These are phyloP conservation scores for Torulaspora maleeae DNA, from an alignment of 805 yeast species.

Conservation along the genomic window DNA sequence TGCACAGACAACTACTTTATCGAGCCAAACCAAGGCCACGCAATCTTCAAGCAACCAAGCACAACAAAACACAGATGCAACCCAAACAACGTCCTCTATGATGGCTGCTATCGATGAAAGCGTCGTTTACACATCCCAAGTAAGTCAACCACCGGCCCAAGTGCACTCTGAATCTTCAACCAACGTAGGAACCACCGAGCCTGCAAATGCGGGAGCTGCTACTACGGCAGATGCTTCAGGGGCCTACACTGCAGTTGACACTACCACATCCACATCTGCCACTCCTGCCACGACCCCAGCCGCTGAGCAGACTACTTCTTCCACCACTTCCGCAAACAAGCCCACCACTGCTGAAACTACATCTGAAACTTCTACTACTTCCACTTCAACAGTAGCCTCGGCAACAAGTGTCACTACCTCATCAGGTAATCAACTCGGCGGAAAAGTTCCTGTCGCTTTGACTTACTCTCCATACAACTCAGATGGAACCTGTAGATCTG, in stretches of 20 bases:
- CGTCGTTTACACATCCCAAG: slow-evolving; percentile 7
- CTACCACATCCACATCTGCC: slow-evolving; percentile 20
- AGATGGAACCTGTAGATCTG: slow-evolving; percentile 63
- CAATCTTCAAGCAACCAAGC: slow-evolving; percentile 11
- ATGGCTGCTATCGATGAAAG: slow-evolving; percentile 1
- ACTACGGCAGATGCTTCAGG: too few species aligned
- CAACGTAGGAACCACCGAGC: too few species aligned
- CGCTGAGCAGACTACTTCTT: slow-evolving; percentile 10
- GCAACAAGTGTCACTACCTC: slow-evolving; percentile 24
- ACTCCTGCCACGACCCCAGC: slow-evolving; percentile 24
- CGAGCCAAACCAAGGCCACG: slow-evolving; percentile 16
- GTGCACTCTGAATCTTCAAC: slow-evolving; percentile 7
- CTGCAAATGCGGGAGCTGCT: too few species aligned
- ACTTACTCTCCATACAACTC: slow-evolving; percentile 77
- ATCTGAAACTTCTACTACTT: slow-evolving; percentile 12
- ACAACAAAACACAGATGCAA: not conserved
- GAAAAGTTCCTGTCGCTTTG: slow-evolving; percentile 50
- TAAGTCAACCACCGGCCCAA: slow-evolving; percentile 12
- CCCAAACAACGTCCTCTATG: slow-evolving; percentile 7
- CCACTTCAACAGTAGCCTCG: slow-evolving; percentile 23
- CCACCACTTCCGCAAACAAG: slow-evolving; percentile 14
- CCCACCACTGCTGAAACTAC: too few species aligned
- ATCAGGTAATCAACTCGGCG: slow-evolving; percentile 21
- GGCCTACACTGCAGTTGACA: too few species aligned
- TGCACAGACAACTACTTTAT: slow-evolving; percentile 7